These are phyloP conservation scores for Solanum neorickii DNA, from an alignment of 257 asterid genomes.

Conservation along the genomic window DNA sequence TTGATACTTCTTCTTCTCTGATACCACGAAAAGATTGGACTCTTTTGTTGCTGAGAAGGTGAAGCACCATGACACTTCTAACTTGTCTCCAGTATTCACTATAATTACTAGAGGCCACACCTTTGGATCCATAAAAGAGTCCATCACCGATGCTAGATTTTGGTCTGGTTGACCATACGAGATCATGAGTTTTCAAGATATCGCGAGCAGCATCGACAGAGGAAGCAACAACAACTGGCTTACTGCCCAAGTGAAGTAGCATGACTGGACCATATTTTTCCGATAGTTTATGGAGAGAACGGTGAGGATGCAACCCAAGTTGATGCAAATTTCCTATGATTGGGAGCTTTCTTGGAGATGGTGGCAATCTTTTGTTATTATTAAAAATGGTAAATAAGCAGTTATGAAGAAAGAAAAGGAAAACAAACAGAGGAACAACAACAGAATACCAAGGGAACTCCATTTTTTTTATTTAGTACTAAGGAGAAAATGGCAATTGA, in stretches of 20 bases:
- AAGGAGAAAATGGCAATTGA: too few relatives aligned
- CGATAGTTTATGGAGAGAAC: slow-evolving; percentile 15
- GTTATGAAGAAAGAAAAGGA: too few relatives aligned
- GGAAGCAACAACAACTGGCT: slow-evolving; percentile 8
- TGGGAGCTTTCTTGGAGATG: slow-evolving; percentile 34
- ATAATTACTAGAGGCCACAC: neutral
- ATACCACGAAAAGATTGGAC: neutral
- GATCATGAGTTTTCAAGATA: slow-evolving; percentile 33
- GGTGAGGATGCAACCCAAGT: slow-evolving; percentile 16
- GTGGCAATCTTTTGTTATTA: neutral
- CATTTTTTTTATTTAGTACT: too few relatives aligned
- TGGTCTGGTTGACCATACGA: slow-evolving; percentile 14
- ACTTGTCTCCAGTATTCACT: slow-evolving; percentile 13
- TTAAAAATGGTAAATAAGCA: too few relatives aligned
- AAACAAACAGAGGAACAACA: too few relatives aligned
- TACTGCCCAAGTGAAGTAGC: slow-evolving; percentile 28
- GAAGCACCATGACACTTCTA: neutral
- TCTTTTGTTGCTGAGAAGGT: slow-evolving; percentile 1
- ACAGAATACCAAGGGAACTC: too few relatives aligned
- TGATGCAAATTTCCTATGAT: slow-evolving; percentile 35
- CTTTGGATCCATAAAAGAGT: neutral
- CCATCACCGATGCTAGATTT: neutral
- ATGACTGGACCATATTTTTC: slow-evolving; percentile 19
- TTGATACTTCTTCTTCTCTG: slow-evolving; percentile 1
- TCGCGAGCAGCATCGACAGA: slow-evolving; percentile 9